Evolutionary conservation across 495 filamentous ascomycete genomes (phyloP).

Genomic region (Pyrenula aspistea): DNA sequence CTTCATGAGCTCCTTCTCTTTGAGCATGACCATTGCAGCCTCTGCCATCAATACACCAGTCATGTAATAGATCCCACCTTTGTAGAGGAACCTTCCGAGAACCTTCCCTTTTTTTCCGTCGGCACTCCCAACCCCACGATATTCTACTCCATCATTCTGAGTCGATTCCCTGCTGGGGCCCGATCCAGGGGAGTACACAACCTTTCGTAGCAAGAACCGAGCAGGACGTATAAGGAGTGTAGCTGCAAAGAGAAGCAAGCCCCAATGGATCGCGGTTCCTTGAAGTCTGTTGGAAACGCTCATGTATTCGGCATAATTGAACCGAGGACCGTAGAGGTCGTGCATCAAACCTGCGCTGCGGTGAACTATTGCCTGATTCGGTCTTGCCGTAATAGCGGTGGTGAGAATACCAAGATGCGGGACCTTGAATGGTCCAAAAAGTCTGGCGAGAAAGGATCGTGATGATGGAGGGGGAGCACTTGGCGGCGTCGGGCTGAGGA

Average conservation of each 20-base stretch:
- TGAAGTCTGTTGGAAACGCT: slow-evolving; percentile 44
- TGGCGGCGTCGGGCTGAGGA: slow-evolving; percentile 49
- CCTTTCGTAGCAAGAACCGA: slow-evolving; percentile 36
- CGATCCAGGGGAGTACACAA: slow-evolving; percentile 53
- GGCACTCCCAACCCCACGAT: slow-evolving; percentile 51
- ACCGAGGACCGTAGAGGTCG: slow-evolving; percentile 58
- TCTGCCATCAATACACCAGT: slow-evolving; percentile 58
- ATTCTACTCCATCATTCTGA: slow-evolving; percentile 47
- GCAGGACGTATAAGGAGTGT: slow-evolving; percentile 39
- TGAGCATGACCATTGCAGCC: slow-evolving; percentile 58
- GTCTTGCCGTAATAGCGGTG: slow-evolving; percentile 40
- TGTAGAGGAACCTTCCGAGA: slow-evolving; percentile 42
- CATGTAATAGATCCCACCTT: slow-evolving; percentile 54
- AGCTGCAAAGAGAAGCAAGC: slow-evolving; percentile 23
- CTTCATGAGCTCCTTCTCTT: slow-evolving; percentile 44
- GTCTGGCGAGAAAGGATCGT: slow-evolving; percentile 19
- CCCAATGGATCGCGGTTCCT: slow-evolving; percentile 45
- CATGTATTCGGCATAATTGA: slow-evolving; percentile 59
- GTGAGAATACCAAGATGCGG: slow-evolving; percentile 58
- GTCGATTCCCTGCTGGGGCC: slow-evolving; percentile 49
- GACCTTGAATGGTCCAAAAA: slow-evolving; percentile 50
- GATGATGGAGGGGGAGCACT: slow-evolving; percentile 16
- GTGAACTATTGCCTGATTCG: slow-evolving; percentile 58
- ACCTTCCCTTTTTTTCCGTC: slow-evolving; percentile 43
- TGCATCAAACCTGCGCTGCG: slow-evolving; percentile 66